Percentiles rank a stretch among this genome's conserved stretches.
Evolutionary conservation across 2,329 filamentous ascomycete genomes (phyloP).

Genomic region (Chalaropsis ovoidea): DNA sequence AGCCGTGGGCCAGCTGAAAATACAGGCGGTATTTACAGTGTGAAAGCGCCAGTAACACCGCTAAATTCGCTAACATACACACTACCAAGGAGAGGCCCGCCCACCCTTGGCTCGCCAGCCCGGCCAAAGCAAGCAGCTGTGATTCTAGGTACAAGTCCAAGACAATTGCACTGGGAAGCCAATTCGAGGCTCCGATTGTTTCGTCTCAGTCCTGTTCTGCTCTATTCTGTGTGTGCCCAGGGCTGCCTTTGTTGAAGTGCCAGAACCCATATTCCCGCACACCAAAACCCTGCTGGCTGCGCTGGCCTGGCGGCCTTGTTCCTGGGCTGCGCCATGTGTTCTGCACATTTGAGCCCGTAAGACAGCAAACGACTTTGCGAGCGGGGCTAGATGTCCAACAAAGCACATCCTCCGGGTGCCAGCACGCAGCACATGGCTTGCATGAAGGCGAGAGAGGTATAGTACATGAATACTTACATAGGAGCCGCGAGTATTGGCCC

Average conservation of each 20-base stretch:
- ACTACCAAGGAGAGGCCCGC: background rate
- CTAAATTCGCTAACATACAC: too few relatives aligned
- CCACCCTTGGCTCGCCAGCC: background rate
- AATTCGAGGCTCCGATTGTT: background rate
- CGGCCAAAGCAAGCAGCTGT: too few relatives aligned
- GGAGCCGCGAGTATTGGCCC: background rate
- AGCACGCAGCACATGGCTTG: background rate
- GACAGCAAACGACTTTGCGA: background rate
- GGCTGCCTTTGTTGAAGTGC: too few relatives aligned
- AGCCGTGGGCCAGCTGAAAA: too few relatives aligned
- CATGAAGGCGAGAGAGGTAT: background rate
- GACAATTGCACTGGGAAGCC: background rate
- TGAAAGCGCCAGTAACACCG: too few relatives aligned
- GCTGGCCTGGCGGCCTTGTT: too few relatives aligned
- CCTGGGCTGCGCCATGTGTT: too few relatives aligned
- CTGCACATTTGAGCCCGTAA: background rate
- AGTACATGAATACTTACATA: background rate
- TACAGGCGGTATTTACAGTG: too few relatives aligned
- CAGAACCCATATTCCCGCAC: too few relatives aligned
- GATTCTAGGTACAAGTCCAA: background rate
- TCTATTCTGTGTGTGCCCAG: too few relatives aligned
- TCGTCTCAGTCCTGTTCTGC: background rate
- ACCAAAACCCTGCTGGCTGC: too few relatives aligned
- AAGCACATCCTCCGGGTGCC: slow-evolving; percentile 9
- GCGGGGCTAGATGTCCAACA: slow-evolving; percentile 11